Evolutionary conservation across 2,329 filamentous ascomycete genomes (phyloP).

Genomic region (Cadophora sp.): DNA sequence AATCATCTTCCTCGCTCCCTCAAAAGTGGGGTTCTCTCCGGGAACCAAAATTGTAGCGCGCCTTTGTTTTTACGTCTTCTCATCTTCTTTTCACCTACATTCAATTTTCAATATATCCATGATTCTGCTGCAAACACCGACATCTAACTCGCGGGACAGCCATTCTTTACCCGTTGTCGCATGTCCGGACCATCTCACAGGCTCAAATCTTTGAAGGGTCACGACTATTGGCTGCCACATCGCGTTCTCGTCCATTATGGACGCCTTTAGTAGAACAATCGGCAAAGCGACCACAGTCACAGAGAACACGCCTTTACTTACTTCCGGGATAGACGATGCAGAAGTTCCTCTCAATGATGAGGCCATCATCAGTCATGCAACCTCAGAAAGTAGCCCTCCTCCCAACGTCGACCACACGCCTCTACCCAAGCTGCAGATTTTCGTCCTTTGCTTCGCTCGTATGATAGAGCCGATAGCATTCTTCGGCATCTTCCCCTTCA

Average conservation of each 20-base stretch:
- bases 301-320: constrained; percentile 34
- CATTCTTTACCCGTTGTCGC: no score
- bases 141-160: neutral
- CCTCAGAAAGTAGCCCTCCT: neutral
- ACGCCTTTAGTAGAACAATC: neutral
- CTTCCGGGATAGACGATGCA: constrained; percentile 24
- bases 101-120: neutral
- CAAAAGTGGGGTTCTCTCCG: constrained; percentile 2
- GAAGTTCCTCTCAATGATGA: constrained; percentile 11
- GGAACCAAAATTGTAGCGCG: constrained; percentile 11
- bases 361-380: neutral
- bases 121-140: neutral
- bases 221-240: neutral
- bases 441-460: constrained; percentile 75
- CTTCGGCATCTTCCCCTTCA: constrained; percentile 82
- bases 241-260: neutral
- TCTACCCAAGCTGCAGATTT: constrained; percentile 69
- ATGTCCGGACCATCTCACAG: neutral
- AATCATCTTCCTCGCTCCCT: neutral
- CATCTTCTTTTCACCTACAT: neutral
- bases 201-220: neutral
- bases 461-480: constrained; percentile 81
- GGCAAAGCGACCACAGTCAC: constrained; percentile 1
- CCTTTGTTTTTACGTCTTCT: neutral
- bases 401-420: constrained; percentile 47